Conservation (phyloP, 306 rosid genomes). For the Begonia loranthoides region DNA sequence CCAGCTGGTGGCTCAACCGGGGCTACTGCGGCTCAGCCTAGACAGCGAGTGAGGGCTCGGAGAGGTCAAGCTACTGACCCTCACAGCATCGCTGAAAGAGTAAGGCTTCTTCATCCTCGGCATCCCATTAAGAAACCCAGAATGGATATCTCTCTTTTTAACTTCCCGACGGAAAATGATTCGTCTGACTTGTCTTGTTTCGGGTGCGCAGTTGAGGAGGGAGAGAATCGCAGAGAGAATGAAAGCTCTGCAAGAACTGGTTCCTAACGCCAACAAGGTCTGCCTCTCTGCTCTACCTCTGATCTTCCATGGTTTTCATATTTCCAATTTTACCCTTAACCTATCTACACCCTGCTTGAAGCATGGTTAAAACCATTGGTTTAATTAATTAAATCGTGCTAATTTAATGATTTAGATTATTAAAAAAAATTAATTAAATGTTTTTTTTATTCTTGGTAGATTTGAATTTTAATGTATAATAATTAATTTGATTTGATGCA, state of each 20-base stretch:
- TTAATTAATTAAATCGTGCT: too few species aligned
- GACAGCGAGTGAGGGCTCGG: slow-evolving; percentile 44
- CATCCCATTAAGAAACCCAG: not conserved
- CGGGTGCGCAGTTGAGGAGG: slow-evolving; percentile 24
- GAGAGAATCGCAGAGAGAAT: slow-evolving; percentile 38
- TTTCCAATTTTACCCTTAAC: not conserved
- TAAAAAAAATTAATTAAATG: too few species aligned
- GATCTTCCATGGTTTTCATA: not conserved
- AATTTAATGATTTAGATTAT: too few species aligned
- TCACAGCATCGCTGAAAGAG: slow-evolving; percentile 42
- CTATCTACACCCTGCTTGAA: too few species aligned
- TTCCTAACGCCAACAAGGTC: slow-evolving; percentile 31
- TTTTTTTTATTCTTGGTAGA: too few species aligned
- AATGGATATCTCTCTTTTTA: not conserved
- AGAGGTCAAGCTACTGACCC: slow-evolving; percentile 47
- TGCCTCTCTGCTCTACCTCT: not conserved
- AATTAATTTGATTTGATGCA: too few species aligned
- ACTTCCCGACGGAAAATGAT: not conserved
- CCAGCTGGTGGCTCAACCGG: slow-evolving; percentile 15
- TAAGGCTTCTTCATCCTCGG: not conserved
- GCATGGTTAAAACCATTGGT: too few species aligned
- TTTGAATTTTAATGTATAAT: too few species aligned
- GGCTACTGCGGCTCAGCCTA: slow-evolving; percentile 31
- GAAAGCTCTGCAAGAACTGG: slow-evolving; percentile 32
- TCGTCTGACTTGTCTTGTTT: not conserved